A percentile compares a stretch with the other conserved stretches of the same genome.
Conservation (phyloP, 768 basidiomycete genomes). For the Tulasnella sp. region DNA sequence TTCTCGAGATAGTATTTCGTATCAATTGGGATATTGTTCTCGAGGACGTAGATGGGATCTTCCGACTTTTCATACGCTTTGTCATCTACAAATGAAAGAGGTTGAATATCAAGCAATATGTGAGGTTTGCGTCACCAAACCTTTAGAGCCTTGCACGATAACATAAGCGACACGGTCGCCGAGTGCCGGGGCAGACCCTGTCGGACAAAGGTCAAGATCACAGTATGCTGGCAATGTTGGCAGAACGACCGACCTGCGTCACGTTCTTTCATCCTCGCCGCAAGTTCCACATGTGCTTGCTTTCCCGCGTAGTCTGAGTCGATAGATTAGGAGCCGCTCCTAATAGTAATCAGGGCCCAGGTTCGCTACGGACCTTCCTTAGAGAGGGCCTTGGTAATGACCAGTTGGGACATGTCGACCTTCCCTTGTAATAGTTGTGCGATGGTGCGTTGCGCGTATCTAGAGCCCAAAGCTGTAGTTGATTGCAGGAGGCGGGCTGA, state of each 20-base stretch:
- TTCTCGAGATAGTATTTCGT: constrained; percentile 98
- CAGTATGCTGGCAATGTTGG: background rate
- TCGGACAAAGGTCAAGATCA: background rate
- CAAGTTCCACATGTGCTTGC: constrained; percentile 96
- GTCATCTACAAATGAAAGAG: constrained; percentile 62
- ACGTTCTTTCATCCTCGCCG: constrained; percentile 92
- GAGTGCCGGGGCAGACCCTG: constrained; percentile 93
- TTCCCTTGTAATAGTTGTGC: constrained; percentile 94
- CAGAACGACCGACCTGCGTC: constrained; percentile 68
- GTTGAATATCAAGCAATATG: background rate
- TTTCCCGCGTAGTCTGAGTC: constrained; percentile 86
- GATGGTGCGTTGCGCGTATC: constrained; percentile 92
- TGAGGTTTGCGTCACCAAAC: constrained; percentile 46
- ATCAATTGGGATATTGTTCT: constrained; percentile 97
- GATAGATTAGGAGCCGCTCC: background rate
- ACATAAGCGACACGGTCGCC: constrained; percentile 99
- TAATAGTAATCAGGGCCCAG: background rate
- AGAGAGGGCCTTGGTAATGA: constrained; percentile 95
- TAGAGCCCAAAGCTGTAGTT: constrained; percentile 42
- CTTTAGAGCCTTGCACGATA: constrained; percentile 95
- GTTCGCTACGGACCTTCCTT: constrained; percentile 62
- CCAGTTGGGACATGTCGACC: constrained; percentile 98
- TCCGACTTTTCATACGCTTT: constrained; percentile 99
- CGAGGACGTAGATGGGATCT: constrained; percentile 94
- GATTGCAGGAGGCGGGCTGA: background rate